These are phyloP conservation scores for Dioszegia hungarica DNA, from an alignment of 768 basidiomycete genomes.

Conservation along the genomic window DNA sequence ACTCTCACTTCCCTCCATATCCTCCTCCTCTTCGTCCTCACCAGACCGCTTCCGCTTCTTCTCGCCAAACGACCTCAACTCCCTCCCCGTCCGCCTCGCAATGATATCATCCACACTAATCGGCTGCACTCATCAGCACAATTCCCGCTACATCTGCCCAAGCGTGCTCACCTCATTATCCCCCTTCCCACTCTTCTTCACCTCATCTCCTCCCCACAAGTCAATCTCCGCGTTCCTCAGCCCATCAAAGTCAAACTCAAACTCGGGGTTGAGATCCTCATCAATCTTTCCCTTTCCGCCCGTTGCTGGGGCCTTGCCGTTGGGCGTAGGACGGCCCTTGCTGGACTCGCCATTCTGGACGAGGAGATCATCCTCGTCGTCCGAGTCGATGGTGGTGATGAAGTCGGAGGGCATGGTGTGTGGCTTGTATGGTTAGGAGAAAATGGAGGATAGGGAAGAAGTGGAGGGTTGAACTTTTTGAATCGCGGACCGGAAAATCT, in stretches of 20 bases:
- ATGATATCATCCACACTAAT: conserved; percentile 92
- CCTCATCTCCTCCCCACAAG: conserved; percentile 58
- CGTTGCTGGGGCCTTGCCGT: not conserved
- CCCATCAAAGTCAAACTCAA: conserved; percentile 71
- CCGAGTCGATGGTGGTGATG: conserved; percentile 38
- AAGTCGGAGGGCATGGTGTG: conserved; percentile 17
- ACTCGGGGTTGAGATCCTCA: conserved; percentile 65
- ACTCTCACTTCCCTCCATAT: conserved; percentile 13
- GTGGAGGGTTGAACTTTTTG: no score
- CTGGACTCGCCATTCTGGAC: conserved; percentile 26
- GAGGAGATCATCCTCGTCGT: conserved; percentile 22
- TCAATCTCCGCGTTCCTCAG: conserved; percentile 60
- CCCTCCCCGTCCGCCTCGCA: conserved; percentile 58
- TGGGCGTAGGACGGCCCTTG: not conserved
- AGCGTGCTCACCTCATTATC: conserved; percentile 54
- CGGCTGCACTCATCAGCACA: conserved; percentile 51
- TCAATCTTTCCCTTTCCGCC: not conserved
- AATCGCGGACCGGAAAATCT: no score
- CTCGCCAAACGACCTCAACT: conserved; percentile 49
- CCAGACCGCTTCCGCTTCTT: conserved; percentile 59
- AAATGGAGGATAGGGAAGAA: no score
- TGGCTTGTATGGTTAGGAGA: not conserved
- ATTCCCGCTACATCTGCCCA: not conserved
- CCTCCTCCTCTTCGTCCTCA: conserved; percentile 29
- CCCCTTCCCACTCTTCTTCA: conserved; percentile 43